Conservation (phyloP, 148 eudicot genomes). For the Rhododendron mucronatum region DNA sequence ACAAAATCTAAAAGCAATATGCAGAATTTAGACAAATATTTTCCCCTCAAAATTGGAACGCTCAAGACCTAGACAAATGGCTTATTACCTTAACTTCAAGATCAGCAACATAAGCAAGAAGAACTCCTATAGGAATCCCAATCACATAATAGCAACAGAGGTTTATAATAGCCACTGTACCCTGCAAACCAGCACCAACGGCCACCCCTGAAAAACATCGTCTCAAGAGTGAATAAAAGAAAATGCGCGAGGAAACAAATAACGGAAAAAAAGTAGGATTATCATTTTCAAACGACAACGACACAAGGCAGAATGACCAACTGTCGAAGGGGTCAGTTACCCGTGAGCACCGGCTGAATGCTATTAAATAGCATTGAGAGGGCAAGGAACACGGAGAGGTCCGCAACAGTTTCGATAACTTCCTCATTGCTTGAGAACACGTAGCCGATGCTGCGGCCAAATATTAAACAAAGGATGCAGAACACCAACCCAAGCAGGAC, state of each 20-base stretch:
- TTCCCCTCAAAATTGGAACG: not conserved
- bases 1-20: not conserved
- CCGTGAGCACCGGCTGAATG: conserved; percentile 44
- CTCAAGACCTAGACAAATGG: not conserved
- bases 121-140: conserved; percentile 47
- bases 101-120: conserved; percentile 43
- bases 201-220: conserved; percentile 37
- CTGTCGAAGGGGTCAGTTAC: conserved; percentile 18
- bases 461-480: conserved; percentile 26
- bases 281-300: not conserved
- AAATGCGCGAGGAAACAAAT: not conserved
- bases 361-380: conserved; percentile 36
- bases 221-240: not conserved
- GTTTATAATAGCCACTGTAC: conserved; percentile 44
- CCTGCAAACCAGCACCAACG: conserved; percentile 49
- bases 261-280: not conserved
- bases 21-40: not conserved
- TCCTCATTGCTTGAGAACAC: conserved; percentile 36
- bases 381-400: conserved; percentile 41
- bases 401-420: conserved; percentile 33
- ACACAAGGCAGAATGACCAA: not conserved
- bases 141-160: conserved; percentile 42
- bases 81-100: conserved; percentile 39
- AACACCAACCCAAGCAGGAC: conserved; percentile 40
- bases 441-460: conserved; percentile 23